Evolutionary conservation across 2,329 filamentous ascomycete species (phyloP).

Genomic region (Aspergillus latus): DNA sequence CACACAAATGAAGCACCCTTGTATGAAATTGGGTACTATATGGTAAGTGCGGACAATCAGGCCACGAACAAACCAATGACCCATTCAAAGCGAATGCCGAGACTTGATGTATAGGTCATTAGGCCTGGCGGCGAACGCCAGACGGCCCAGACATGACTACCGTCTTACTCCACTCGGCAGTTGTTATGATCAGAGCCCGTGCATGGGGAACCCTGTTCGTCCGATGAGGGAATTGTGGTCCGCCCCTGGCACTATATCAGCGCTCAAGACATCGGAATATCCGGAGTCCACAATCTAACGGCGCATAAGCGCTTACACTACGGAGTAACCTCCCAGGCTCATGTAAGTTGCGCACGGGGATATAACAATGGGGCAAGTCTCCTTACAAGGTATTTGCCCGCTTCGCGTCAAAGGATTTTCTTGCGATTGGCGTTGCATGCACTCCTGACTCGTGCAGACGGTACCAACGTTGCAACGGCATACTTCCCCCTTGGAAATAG

Average conservation of each 20-base stretch:
- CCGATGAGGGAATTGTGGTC: slow-evolving; percentile 5
- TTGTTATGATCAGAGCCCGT: slow-evolving; percentile 5
- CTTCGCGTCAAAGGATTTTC: too few species aligned
- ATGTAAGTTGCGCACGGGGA: not conserved
- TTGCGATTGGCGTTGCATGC: not conserved
- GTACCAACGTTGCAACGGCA: not conserved
- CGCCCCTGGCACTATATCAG: not conserved
- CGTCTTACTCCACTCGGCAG: slow-evolving; percentile 2
- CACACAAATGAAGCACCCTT: not conserved
- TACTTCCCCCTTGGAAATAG: not conserved
- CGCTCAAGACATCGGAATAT: not conserved
- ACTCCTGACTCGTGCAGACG: not conserved
- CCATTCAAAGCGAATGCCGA: not conserved
- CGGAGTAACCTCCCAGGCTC: too few species aligned
- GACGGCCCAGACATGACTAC: not conserved
- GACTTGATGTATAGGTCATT: not conserved
- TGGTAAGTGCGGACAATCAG: too few species aligned
- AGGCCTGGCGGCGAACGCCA: not conserved
- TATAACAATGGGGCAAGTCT: too few species aligned
- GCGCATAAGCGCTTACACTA: not conserved
- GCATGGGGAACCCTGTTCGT: slow-evolving; percentile 3
- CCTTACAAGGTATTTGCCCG: too few species aligned
- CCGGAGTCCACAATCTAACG: not conserved
- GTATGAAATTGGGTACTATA: not conserved
- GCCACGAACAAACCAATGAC: too few species aligned